Percentiles rank a stretch among this genome's conserved stretches.
These are phyloP conservation scores for Gastrolobium villosum DNA, from an alignment of 306 rosid species.

Conservation along the genomic window DNA sequence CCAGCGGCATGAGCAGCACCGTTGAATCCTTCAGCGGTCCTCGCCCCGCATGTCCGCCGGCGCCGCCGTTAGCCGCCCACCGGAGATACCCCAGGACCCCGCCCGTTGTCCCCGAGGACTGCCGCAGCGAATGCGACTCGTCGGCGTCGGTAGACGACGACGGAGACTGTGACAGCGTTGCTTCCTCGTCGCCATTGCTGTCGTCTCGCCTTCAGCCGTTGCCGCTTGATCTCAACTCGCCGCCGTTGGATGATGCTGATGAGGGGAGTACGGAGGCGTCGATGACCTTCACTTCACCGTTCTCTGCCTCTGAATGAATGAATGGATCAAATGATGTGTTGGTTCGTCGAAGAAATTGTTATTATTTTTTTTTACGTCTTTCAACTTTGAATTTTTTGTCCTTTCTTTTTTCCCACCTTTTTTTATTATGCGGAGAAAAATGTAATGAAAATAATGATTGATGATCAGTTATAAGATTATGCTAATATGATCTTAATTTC, in stretches of 20 bases:
- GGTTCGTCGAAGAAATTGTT: constrained; percentile 53
- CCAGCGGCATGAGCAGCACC: constrained; percentile 89
- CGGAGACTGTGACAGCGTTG: constrained; percentile 54
- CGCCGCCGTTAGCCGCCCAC: background rate
- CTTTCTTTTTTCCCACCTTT: constrained; percentile 31
- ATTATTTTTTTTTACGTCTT: background rate
- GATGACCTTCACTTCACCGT: constrained; percentile 76
- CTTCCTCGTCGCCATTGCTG: constrained; percentile 53
- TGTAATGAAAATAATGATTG: constrained; percentile 55
- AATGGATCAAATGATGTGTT: constrained; percentile 12
- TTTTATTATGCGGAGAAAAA: constrained; percentile 52
- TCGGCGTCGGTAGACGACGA: constrained; percentile 82
- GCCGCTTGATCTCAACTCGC: constrained; percentile 84
- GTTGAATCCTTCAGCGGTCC: constrained; percentile 94
- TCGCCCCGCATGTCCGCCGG: constrained; percentile 21
- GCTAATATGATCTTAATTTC: constrained; percentile 59
- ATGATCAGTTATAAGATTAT: constrained; percentile 65
- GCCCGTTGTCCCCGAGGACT: constrained; percentile 77
- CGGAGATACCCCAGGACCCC: constrained; percentile 68
- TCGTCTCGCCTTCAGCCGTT: constrained; percentile 50
- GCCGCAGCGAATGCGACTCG: constrained; percentile 93
- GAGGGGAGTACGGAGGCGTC: constrained; percentile 38
- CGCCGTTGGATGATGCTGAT: constrained; percentile 67
- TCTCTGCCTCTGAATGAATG: constrained; percentile 71
- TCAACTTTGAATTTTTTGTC: constrained; percentile 46